Base-by-base conservation (phyloP, 768 basidiomycete genomes). In the Pisolithus orientalis region DNA sequence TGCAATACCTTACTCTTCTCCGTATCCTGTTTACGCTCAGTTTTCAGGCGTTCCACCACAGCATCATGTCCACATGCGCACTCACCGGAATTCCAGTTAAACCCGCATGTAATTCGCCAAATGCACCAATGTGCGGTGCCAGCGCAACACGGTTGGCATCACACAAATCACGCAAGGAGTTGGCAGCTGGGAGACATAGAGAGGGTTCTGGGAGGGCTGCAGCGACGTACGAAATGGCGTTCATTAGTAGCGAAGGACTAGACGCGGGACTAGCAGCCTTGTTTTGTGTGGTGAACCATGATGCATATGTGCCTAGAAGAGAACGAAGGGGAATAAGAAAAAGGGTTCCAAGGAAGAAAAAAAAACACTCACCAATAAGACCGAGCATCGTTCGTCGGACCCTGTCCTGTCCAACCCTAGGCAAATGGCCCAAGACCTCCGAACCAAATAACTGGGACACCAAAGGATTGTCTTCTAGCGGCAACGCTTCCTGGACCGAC, bases 1-100 rank as follows among this genome's bases (percentile, higher is more conserved):
- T 96, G 89, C 43, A 96, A 72, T 1, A 96, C 90, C 68, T 94
- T 96, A 58, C 83, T 80, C 69, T 88, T 89, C 67, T 95, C 93
- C 21, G 84, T 82, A 59, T 90, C 88, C 85, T 89, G 58, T 3
- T 3, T 17, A 42, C 21, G 25, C 37, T 27, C 25, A 21, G 31
- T 51, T 42, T 63, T 46, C 24, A 54, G 28, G 14, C 37, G 34
- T 37, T 29, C 17, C 9, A 6, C 29, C 1, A 10, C 14, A 24
- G 2, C 39, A 34, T 32, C 47, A n/a, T 9, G 8, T 31, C 5
- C 38, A 47, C 24, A 14, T 34, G 39, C 32, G 6, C 3, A 70
- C 84, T 53, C 57, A 92, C 91, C 5, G 87, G 86, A 50, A 95
- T 83, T 6, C 75, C 75, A 21, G 77, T 81, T 44, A 95, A 67